Evolutionary conservation across 345 rosid species (phyloP), one percentile per base, ranked within the genome.

Genomic region (Syzygium aqueum): DNA sequence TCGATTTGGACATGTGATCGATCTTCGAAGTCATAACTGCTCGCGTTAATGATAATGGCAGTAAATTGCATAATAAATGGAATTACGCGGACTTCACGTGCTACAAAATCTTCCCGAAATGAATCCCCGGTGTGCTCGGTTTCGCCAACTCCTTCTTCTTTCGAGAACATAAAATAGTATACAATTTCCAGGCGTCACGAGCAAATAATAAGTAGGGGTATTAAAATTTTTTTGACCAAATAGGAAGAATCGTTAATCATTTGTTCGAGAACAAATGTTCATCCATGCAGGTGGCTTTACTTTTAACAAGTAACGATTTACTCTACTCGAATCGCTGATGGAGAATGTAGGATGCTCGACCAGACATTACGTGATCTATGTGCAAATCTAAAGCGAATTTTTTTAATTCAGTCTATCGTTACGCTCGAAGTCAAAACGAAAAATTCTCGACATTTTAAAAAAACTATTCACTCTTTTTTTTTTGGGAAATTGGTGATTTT

Each of bases 41-140:
- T 43, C 46, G 7, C 12, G 1, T 19, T 21, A 54, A 54, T 22
- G 10, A 19, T 54, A 54, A 21, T 0, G 0, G 0, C 22, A 7
- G 3, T 15, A 15, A 30, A 7, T 30, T 14, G 2, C 17, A 16
- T 16, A 63, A 14, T 61, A 28, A 30, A 63, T 28, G 33, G 30
- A 63, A 28, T 28, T 28, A 0, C 3, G 1, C 0, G 0, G 4
- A 28, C 11, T 3, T 30, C 4, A 3, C 2, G 9, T 15, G 43
- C 43, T 30, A 30, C 30, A 65, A 7, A 7, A 30, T 2, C 16
- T 0, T 8, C 1, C 4, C 0, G 1, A 7, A 30, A 2, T 67
- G 2, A 67, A 33, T 67, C 3, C 10, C 37, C 25, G 9, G 8
- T 9, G 9, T 33, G 1, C 10, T 61, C 8, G 9, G 2, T 13